These are phyloP conservation scores for Striga asiatica DNA, from an alignment of 257 asterid genomes.

Conservation along the genomic window DNA sequence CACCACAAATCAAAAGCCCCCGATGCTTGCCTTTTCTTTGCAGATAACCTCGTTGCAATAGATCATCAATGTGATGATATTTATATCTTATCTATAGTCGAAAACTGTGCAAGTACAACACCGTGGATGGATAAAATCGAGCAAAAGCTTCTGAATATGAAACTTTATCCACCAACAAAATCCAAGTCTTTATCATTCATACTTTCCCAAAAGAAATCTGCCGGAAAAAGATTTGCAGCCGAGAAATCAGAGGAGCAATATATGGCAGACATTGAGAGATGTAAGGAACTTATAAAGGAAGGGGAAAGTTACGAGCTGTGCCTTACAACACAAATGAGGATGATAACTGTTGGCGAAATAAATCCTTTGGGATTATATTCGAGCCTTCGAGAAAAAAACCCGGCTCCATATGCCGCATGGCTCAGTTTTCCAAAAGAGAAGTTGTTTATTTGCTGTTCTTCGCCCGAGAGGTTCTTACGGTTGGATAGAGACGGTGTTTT, in stretches of 20 bases:
- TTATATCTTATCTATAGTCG: constrained; percentile 49
- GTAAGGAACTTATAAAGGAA: constrained; percentile 62
- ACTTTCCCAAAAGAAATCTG: constrained; percentile 8
- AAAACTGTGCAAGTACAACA: constrained; percentile 22
- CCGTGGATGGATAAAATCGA: constrained; percentile 58
- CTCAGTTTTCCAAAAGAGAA: constrained; percentile 65
- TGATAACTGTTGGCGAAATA: constrained; percentile 37
- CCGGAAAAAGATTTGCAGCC: constrained; percentile 39
- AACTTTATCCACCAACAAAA: constrained; percentile 15
- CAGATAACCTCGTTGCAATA: constrained; percentile 72
- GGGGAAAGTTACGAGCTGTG: constrained; percentile 97
- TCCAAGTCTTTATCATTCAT: constrained; percentile 14
- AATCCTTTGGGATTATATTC: constrained; percentile 59
- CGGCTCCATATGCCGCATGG: constrained; percentile 97
- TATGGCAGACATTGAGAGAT: constrained; percentile 52
- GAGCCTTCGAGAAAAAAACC: constrained; percentile 67
- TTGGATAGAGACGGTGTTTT: constrained; percentile 65
- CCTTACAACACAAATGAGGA: constrained; percentile 82
- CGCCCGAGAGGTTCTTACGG: constrained; percentile 90
- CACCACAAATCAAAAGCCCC: constrained; percentile 69
- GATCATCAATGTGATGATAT: constrained; percentile 70
- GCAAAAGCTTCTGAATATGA: constrained; percentile 47
- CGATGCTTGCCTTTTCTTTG: constrained; percentile 93
- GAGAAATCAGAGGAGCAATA: constrained; percentile 74
- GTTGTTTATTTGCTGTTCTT: constrained; percentile 71